phyloP scores from a whole-genome alignment of 371 early-diverging fungal genomes.

The Nematocida ironsii region DNA sequence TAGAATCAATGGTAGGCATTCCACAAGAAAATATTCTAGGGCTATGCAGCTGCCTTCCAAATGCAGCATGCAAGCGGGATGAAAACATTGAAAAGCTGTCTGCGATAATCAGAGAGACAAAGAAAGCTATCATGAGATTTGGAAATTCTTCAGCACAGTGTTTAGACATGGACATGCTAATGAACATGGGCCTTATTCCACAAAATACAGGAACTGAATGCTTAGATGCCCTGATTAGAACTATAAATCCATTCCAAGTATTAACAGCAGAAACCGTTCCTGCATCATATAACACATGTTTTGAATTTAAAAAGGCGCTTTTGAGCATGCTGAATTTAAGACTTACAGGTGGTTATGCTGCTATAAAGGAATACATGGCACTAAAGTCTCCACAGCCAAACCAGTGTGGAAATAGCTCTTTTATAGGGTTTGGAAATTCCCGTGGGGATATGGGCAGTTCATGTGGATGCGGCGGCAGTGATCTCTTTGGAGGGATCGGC shows the following conservation, averaged over 20 bases:
- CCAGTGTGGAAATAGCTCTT: neutral
- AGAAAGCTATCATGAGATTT: neutral
- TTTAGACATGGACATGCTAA: neutral
- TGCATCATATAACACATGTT: slow-evolving; percentile 30
- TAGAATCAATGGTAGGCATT: neutral
- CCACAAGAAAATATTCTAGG: neutral
- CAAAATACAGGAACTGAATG: slow-evolving; percentile 45
- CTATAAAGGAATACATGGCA: slow-evolving; percentile 17
- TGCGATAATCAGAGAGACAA: neutral
- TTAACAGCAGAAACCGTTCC: neutral
- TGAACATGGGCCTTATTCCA: slow-evolving; percentile 13
- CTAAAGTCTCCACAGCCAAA: neutral
- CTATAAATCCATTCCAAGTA: slow-evolving; percentile 47
- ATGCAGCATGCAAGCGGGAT: slow-evolving; percentile 23
- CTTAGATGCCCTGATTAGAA: slow-evolving; percentile 46
- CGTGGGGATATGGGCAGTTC: neutral
- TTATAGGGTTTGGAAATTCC: neutral
- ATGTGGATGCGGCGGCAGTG: neutral
- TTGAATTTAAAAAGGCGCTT: slow-evolving; percentile 41
- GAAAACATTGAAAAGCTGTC: slow-evolving; percentile 28
- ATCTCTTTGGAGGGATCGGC: neutral
- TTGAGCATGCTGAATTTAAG: slow-evolving; percentile 20
- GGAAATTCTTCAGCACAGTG: slow-evolving; percentile 23
- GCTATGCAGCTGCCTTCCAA: slow-evolving; percentile 49
- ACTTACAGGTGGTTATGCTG: slow-evolving; percentile 21